phyloP scores from a whole-genome alignment of 495 filamentous ascomycete genomes.

The Xylaria curta region DNA sequence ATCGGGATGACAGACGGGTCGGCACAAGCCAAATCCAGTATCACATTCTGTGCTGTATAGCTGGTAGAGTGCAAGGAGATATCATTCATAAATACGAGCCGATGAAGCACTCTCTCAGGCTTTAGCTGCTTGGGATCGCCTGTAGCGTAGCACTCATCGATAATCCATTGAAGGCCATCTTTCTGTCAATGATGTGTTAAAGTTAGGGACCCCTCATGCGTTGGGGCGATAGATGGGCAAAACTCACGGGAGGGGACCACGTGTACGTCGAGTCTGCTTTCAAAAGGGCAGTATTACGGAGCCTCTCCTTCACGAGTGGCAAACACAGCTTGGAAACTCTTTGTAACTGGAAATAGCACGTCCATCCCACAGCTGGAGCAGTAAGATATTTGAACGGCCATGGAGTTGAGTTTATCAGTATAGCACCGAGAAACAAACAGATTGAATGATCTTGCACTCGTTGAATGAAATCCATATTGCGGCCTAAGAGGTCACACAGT shows the following conservation, averaged over 20 bases:
- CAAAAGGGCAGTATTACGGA: not conserved
- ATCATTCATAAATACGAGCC: conserved; percentile 18
- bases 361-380: not conserved
- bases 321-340: not conserved
- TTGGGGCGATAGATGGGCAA: not conserved
- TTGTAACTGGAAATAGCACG: not conserved
- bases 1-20: conserved; percentile 27
- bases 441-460: not conserved
- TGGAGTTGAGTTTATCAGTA: not conserved
- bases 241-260: not conserved
- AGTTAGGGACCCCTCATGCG: not conserved
- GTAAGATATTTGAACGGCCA: not conserved
- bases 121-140: conserved; percentile 11
- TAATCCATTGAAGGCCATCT: conserved; percentile 30
- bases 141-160: conserved; percentile 23
- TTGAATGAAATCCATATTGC: not conserved
- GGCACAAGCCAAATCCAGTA: conserved; percentile 5
- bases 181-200: conserved; percentile 13
- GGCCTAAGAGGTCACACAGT: not conserved
- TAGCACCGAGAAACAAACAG: not conserved
- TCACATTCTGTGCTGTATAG: conserved; percentile 21
- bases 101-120: not conserved
- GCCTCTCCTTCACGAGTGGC: not conserved
- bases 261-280: not conserved
- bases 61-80: conserved; percentile 2